phyloP scores from a whole-genome alignment of 306 rosid species.

The Corylus americana region DNA sequence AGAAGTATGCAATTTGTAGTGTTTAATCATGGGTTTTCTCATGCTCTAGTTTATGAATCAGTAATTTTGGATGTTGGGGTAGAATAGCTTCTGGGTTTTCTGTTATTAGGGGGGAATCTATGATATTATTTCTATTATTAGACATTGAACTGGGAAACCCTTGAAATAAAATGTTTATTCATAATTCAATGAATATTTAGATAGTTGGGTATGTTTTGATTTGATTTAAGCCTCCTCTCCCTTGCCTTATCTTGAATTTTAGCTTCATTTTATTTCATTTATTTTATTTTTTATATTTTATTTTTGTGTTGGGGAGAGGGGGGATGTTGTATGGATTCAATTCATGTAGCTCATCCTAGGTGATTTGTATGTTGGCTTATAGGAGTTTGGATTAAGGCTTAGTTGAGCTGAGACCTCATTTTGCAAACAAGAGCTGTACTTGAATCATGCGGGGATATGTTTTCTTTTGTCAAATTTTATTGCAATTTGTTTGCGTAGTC shows the following conservation, averaged over 20 bases:
- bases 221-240: not conserved
- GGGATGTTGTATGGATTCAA: not conserved
- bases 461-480: not conserved
- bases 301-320: not conserved
- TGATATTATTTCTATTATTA: not conserved
- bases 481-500: not conserved
- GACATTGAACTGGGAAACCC: not conserved
- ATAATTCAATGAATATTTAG: too few relatives aligned
- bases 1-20: not conserved
- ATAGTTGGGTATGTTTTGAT: too few relatives aligned
- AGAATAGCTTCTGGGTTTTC: not conserved
- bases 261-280: not conserved
- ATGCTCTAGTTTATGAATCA: not conserved
- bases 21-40: not conserved
- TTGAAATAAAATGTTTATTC: not conserved
- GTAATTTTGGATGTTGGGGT: not conserved
- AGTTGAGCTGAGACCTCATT: not conserved
- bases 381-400: not conserved
- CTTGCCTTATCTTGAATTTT: not conserved
- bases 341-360: not conserved
- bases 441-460: not conserved
- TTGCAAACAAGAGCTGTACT: not conserved
- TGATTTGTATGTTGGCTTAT: not conserved
- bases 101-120: not conserved
- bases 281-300: not conserved